Evolutionary conservation across 2,329 filamentous ascomycete genomes (phyloP).

Genomic region (Fusarium tupiense): DNA sequence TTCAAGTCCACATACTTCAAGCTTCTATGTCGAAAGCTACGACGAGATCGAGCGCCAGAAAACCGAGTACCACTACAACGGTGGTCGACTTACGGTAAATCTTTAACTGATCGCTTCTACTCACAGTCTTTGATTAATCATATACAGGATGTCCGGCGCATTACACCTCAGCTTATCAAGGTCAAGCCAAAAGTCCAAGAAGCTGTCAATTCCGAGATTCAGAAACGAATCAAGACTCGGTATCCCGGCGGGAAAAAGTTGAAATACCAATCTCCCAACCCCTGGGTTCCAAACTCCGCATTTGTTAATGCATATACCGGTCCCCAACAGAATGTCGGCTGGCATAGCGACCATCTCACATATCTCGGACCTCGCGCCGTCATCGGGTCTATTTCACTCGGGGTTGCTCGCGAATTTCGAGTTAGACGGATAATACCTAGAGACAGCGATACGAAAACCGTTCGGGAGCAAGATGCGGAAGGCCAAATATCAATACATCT

Average conservation of each 20-base stretch:
- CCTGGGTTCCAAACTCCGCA: constrained; percentile 87
- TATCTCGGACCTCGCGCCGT: constrained; percentile 89
- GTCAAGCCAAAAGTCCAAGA: constrained; percentile 76
- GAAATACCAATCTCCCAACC: constrained; percentile 75
- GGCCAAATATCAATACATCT: constrained; percentile 94
- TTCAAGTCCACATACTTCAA: constrained; percentile 82
- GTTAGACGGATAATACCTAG: constrained; percentile 79
- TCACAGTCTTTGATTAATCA: constrained; percentile 12
- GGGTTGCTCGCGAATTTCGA: constrained; percentile 92
- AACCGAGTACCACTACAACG: constrained; percentile 88
- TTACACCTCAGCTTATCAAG: constrained; percentile 77
- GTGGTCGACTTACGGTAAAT: constrained; percentile 70
- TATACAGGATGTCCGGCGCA: constrained; percentile 74
- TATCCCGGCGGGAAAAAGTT: constrained; percentile 79
- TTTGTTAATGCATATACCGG: constrained; percentile 96
- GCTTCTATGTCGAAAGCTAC: constrained; percentile 82
- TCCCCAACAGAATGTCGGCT: constrained; percentile 83
- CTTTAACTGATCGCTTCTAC: neutral
- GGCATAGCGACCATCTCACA: constrained; percentile 91
- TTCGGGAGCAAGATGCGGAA: constrained; percentile 68
- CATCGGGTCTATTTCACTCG: constrained; percentile 90
- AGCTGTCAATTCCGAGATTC: constrained; percentile 82
- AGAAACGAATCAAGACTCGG: constrained; percentile 71
- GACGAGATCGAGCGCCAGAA: constrained; percentile 76
- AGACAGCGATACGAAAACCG: constrained; percentile 54